Percentiles rank a stretch among this genome's conserved stretches.
Evolutionary conservation across 2,329 filamentous ascomycete genomes (phyloP).

Genomic region (Monosporascus cannonballus): DNA sequence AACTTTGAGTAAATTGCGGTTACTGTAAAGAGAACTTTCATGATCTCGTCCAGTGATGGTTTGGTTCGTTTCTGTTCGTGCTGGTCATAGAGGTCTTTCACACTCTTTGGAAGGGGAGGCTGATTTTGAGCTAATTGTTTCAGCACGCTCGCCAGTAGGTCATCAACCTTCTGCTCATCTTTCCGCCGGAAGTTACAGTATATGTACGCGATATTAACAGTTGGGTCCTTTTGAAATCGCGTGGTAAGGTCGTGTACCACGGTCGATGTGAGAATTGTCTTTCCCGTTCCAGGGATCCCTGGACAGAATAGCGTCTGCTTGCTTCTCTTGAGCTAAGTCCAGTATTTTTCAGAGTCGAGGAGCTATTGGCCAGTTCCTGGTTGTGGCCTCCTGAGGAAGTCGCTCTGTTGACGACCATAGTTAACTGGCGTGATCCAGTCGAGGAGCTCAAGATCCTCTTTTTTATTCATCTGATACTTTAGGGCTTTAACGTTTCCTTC

Average conservation of each 20-base stretch:
- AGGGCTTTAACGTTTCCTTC: neutral
- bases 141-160: slow-evolving; percentile 29
- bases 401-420: slow-evolving; percentile 32
- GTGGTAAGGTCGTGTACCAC: slow-evolving; percentile 33
- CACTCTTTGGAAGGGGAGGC: slow-evolving; percentile 13
- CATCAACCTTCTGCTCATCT: neutral
- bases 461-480: neutral
- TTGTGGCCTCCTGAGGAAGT: slow-evolving; percentile 30
- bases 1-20: slow-evolving; percentile 11
- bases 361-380: slow-evolving; percentile 27
- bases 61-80: slow-evolving; percentile 12
- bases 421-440: slow-evolving; percentile 34
- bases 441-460: slow-evolving; percentile 14
- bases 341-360: slow-evolving; percentile 6
- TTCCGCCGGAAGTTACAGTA: no score
- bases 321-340: slow-evolving; percentile 2
- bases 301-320: slow-evolving; percentile 26
- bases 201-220: slow-evolving; percentile 2
- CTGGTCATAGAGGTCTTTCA: slow-evolving; percentile 21
- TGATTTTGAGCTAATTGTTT: slow-evolving; percentile 28
- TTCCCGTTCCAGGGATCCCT: slow-evolving; percentile 36
- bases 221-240: slow-evolving; percentile 7
- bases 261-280: slow-evolving; percentile 38
- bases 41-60: slow-evolving; percentile 18
- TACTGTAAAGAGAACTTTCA: slow-evolving; percentile 9